These are phyloP conservation scores for Epichloe elymi DNA, from an alignment of 2,329 filamentous ascomycete species.

Conservation along the genomic window DNA sequence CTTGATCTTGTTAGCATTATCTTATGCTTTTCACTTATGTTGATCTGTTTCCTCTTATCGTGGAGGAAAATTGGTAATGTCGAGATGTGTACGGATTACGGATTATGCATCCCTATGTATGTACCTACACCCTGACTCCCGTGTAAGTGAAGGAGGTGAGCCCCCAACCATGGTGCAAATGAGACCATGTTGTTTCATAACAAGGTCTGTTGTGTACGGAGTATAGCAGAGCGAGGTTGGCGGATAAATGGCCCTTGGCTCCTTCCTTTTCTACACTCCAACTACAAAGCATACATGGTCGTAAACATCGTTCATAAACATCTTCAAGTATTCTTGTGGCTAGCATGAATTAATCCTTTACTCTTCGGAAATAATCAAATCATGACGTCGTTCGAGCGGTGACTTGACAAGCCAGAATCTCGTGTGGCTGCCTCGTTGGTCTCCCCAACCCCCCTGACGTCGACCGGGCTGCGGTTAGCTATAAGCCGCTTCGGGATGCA, in stretches of 20 bases:
- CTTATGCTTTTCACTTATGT: too few species aligned
- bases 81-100: too few species aligned
- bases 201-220: not conserved
- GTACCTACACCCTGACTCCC: too few species aligned
- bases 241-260: not conserved
- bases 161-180: too few species aligned
- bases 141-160: too few species aligned
- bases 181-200: not conserved
- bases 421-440: not conserved
- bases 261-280: not conserved
- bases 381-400: too few species aligned
- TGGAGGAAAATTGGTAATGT: too few species aligned
- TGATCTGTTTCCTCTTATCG: too few species aligned
- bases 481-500: conserved; percentile 23
- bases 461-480: conserved; percentile 6
- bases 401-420: not conserved
- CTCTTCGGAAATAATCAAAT: too few species aligned
- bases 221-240: not conserved
- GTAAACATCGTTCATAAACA: not conserved
- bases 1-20: too few species aligned
- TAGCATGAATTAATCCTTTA: not conserved
- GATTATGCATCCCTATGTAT: too few species aligned
- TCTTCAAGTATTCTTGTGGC: not conserved
- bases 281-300: not conserved
- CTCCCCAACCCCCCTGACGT: too few species aligned